Evolutionary conservation across 192 early-diverging fungal genomes (phyloP), one percentile per base, ranked within the genome.

Genomic region (Kappamyces sp.): DNA sequence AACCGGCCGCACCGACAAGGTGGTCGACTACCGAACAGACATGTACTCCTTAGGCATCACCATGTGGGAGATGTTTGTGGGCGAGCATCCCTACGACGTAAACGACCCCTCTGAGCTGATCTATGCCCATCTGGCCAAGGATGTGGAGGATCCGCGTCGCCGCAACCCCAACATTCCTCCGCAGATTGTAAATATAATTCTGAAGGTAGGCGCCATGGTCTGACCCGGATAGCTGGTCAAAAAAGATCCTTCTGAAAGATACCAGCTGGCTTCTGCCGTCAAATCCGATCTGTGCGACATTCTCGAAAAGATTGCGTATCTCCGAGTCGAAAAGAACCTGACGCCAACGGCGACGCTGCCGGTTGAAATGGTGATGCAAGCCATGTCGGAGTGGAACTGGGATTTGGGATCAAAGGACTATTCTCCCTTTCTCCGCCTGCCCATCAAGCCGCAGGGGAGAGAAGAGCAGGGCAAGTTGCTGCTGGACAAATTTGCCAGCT

Each of bases 11-110:
- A 62, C 69, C 45, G 62, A 75, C 4, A 40, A 62, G 31, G 49
- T 63, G 5, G 54, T 75, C 3, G 73, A 76, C 47, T 70, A 74
- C 60, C 60, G 77, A 22, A 69, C 73, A 32, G 77, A 79, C 45
- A 73, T 79, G 38, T 79, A 76, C 40, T 71, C 65, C 60, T 39
- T 79, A 22, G 77, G 77, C 9, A 31, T 79, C 4, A 76, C 71
- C 2, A 60, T 79, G 3, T 79, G 77, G 77, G 77, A 79, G 49
- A 9, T 75, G 7, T 38, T 73, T 3, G 66, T 79, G 4, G 77
- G 77, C 22, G 34, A 41, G 2, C 67, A 62, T 4, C 68, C 73
- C 0, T 79, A 69, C 62, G 49, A 68, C 22, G 66, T 59, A 45
- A 51, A 59, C 38, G 77, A 79, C 48, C 63, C 66, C 8, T n/a